These are phyloP conservation scores for Dipodascus geniculatus DNA, from an alignment of 805 yeast genomes.

Conservation along the genomic window DNA sequence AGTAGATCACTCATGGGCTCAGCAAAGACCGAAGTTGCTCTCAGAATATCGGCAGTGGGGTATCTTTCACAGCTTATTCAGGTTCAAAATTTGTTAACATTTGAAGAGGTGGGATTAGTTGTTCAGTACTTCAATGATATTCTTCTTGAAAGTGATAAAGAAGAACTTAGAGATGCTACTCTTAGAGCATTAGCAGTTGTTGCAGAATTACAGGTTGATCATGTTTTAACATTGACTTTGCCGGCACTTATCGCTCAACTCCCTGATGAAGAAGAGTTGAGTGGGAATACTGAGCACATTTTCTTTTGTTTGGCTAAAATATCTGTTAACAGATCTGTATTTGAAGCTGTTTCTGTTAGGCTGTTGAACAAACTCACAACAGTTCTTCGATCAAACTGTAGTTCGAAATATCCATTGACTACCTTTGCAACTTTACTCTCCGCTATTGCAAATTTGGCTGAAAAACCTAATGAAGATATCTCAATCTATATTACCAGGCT, in stretches of 20 bases:
- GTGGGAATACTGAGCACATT: conserved; percentile 15
- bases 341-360: conserved; percentile 30
- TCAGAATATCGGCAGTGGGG: conserved; percentile 53
- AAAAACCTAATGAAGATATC: conserved; percentile 15
- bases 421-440: conserved; percentile 20
- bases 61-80: conserved; percentile 48
- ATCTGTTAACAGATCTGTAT: conserved; percentile 25
- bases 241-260: conserved; percentile 41
- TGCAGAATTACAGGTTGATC: conserved; percentile 26
- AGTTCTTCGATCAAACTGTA: conserved; percentile 9
- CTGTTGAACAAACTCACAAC: conserved; percentile 24
- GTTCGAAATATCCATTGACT: conserved; percentile 14
- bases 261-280: conserved; percentile 33
- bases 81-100: conserved; percentile 31
- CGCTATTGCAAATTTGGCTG: conserved; percentile 13
- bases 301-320: conserved; percentile 24
- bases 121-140: conserved; percentile 55
- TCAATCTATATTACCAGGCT: conserved; percentile 11
- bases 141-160: conserved; percentile 39
- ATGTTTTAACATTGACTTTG: conserved; percentile 39
- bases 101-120: conserved; percentile 48
- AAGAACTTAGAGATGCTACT: conserved; percentile 41
- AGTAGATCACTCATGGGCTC: conserved; percentile 61
- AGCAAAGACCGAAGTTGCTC: conserved; percentile 55
- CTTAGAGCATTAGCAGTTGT: conserved; percentile 42